phyloP scores from a whole-genome alignment of 495 filamentous ascomycete genomes.

The Podospora bellae-mahoneyi region DNA sequence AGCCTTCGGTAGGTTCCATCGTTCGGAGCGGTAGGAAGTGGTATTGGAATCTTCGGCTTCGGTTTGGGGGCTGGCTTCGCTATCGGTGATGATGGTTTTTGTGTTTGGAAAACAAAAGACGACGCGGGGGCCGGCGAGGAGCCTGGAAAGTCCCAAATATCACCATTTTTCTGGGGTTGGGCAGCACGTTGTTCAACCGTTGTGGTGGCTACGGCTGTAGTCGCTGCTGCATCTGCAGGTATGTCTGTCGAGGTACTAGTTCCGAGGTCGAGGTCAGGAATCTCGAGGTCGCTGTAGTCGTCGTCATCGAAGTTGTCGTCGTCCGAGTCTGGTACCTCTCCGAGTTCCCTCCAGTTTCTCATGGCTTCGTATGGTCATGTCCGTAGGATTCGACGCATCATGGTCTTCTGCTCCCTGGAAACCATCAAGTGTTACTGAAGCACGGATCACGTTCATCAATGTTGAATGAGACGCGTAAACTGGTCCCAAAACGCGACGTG shows the following conservation, averaged over 20 bases:
- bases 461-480: conserved; percentile 21
- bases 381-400: conserved; percentile 21
- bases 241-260: background rate
- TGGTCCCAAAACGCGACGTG: conserved; percentile 26
- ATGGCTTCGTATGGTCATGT: conserved; percentile 38
- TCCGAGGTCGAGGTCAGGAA: conserved; percentile 7
- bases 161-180: conserved; percentile 6
- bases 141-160: conserved; percentile 16
- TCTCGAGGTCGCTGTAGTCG: conserved; percentile 30
- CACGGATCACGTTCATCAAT: background rate
- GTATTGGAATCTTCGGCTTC: background rate
- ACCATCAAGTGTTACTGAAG: background rate
- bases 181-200: conserved; percentile 7
- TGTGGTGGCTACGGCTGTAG: conserved; percentile 7
- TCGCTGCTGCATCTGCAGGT: background rate
- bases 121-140: background rate
- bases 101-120: conserved; percentile 2
- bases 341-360: conserved; percentile 56
- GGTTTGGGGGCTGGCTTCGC: background rate
- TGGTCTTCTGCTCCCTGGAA: background rate
- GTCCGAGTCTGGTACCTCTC: conserved; percentile 58
- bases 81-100: background rate
- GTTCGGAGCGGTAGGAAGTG: background rate
- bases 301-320: conserved; percentile 47
- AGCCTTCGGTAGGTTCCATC: background rate